Base-by-base conservation (phyloP, 768 basidiomycete genomes). In the Boletus rubropictus region DNA sequence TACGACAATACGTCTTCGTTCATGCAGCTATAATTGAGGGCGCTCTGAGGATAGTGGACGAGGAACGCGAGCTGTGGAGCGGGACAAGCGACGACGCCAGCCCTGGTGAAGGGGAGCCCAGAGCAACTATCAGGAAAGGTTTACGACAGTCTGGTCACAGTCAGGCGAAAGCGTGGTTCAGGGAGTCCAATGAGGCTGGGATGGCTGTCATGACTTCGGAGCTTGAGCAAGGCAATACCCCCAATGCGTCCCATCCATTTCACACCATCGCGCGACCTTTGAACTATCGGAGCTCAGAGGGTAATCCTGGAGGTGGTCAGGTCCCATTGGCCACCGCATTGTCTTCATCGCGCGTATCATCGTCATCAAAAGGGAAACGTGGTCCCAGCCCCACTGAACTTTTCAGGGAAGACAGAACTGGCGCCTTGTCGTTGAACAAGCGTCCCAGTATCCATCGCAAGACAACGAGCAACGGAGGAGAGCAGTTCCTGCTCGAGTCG, bases 1-100 rank as follows among this genome's bases (percentile, higher is more conserved):
- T 94, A 60, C 73, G 93, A 48, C 95, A 98, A 69, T 98, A 94
- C 60, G 85, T 94, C 17, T 97, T 94, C 66, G 88, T 92, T 31
- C 89, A 96, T 62, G 81, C 84, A 25, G 90, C 84, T 15, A 73
- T 93, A 47, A 77, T 92, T 48, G 87, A 89, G 65, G 89, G 90
- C 7, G 78, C 84, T 14, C 65, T 92, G 67, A 74, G 78, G 75
- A 71, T 91, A 15, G 74, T 85, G 38, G 89, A 90, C 53, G 85
- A 89, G 63, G 81, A 85, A 66, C 72, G 69, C 48, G 72, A 72
- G 58, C 43, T 64, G 36, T 65, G 66, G 61, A 20, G 49, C 27
- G 47, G 53, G 40, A 39, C 46, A 27, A 60, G 57, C 9, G 59
- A 60, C 36, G 62, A 68, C 11, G 17, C 47, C 5, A 54, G 51